Base-by-base conservation (phyloP, 805 yeast species). In the Jamesozyma rosinii region DNA sequence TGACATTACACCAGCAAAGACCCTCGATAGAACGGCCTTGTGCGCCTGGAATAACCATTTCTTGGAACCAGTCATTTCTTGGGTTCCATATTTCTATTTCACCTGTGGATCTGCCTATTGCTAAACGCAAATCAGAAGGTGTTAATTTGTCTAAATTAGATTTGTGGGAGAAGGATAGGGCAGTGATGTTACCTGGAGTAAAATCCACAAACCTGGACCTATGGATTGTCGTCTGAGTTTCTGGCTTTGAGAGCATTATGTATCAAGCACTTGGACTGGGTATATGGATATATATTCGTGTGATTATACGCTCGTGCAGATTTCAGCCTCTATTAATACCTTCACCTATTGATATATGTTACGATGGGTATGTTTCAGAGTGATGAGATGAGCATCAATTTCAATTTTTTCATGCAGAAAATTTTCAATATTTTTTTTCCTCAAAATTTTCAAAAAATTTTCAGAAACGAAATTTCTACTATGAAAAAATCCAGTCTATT, bases 11-110 rank as follows among this genome's bases (percentile, higher is more conserved):
- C 97, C 97, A 92, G 18, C 81, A 81, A 8, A 92, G 64, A 0
- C 95, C 96, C 66, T 92, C 99, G 42, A 92, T 75, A 6, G 95
- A 79, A 47, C 94, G 74, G 22, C 83, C 95, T 44, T 73, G 72
- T 2, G 94, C 87, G 11, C 97, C 97, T 43, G 75, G 76, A 36
- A 90, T 69, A 0, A 76, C 68, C 18, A 64, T 61, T 56, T 92
- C 97, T 49, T 85, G 87, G 42, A 77, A 66, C 97, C 97, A 89
- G 54, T 76, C 74, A 48, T 73, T 70, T 54, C 79, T 71, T 34
- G 95, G 95, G 61, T 86, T 86, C 96, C 97, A 90, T 29, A 92
- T 79, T 64, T 92, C 98, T 46, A 92, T 83, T 56, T 89, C 89
- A 33, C 99, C 99, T 59, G 92, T 89, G 37, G 86, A 76, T 61